Evolutionary conservation across 768 basidiomycete genomes (phyloP).

Genomic region (Amanita fuliginea): DNA sequence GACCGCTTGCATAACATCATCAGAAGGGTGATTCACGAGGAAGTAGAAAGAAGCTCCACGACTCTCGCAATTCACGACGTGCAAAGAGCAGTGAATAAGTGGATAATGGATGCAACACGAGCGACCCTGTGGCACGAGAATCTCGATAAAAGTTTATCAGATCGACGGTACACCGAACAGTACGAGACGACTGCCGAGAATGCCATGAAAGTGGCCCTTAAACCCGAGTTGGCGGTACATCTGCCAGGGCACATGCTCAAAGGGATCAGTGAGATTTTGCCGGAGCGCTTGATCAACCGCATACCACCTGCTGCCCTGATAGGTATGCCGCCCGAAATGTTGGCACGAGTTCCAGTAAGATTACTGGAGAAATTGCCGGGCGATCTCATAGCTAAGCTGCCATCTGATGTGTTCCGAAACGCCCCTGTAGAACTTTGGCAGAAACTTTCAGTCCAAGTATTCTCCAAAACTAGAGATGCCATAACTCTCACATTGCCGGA

Average conservation of each 20-base stretch:
- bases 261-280: neutral
- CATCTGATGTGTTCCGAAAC: neutral
- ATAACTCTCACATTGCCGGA: neutral
- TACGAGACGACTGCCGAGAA: neutral
- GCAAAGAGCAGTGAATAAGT: neutral
- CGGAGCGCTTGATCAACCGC: neutral
- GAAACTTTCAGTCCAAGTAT: neutral
- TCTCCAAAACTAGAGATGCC: neutral
- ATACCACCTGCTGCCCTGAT: neutral
- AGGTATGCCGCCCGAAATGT: neutral
- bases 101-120: neutral
- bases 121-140: conserved; percentile 2
- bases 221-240: neutral
- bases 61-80: neutral
- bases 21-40: neutral
- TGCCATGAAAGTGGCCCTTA: neutral
- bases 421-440: neutral
- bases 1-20: neutral
- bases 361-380: conserved; percentile 1
- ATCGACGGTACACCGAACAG: neutral
- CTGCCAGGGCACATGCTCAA: neutral
- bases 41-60: neutral
- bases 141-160: neutral
- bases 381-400: neutral
- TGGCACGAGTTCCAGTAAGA: neutral